Conservation (phyloP, 805 yeast species). For the Yueomyces sp. region DNA sequence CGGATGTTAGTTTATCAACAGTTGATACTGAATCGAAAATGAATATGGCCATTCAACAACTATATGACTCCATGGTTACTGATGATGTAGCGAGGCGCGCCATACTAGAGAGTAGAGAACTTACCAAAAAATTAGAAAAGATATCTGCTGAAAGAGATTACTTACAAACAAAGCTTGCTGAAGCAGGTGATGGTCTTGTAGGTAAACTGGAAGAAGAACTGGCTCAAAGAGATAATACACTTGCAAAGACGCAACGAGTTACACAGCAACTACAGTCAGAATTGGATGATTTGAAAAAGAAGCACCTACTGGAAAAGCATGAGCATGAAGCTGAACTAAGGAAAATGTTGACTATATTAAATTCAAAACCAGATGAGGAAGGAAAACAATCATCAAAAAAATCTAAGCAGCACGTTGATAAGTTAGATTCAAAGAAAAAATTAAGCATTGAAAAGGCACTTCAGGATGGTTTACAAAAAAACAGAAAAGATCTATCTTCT, state of each 20-base stretch:
- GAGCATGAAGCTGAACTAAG: slow-evolving; percentile 67
- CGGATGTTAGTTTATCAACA: slow-evolving; percentile 44
- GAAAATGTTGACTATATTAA: slow-evolving; percentile 52
- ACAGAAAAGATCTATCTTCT: slow-evolving; percentile 27
- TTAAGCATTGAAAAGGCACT: slow-evolving; percentile 18
- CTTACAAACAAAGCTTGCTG: slow-evolving; percentile 47
- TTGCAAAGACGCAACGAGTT: slow-evolving; percentile 49
- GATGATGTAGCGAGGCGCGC: slow-evolving; percentile 85
- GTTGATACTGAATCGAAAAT: slow-evolving; percentile 48
- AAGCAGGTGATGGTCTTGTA: slow-evolving; percentile 77
- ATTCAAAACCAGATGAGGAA: slow-evolving; percentile 28
- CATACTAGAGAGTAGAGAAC: slow-evolving; percentile 42
- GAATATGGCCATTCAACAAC: slow-evolving; percentile 67
- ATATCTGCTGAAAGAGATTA: slow-evolving; percentile 43
- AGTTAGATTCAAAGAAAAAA: slow-evolving; percentile 18
- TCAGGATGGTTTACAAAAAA: slow-evolving; percentile 24
- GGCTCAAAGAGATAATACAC: slow-evolving; percentile 53
- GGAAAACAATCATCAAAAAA: not conserved
- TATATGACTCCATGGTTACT: slow-evolving; percentile 65
- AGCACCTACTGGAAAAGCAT: slow-evolving; percentile 48
- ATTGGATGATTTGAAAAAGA: slow-evolving; percentile 53
- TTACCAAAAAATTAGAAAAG: slow-evolving; percentile 37
- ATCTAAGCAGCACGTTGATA: slow-evolving; percentile 1
- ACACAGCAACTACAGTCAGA: slow-evolving; percentile 51
- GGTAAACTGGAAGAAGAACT: slow-evolving; percentile 53